A percentile compares a stretch with the other conserved stretches of the same genome.
phyloP scores from a whole-genome alignment of 2,329 filamentous ascomycete species.

The Massarina eburnea region DNA sequence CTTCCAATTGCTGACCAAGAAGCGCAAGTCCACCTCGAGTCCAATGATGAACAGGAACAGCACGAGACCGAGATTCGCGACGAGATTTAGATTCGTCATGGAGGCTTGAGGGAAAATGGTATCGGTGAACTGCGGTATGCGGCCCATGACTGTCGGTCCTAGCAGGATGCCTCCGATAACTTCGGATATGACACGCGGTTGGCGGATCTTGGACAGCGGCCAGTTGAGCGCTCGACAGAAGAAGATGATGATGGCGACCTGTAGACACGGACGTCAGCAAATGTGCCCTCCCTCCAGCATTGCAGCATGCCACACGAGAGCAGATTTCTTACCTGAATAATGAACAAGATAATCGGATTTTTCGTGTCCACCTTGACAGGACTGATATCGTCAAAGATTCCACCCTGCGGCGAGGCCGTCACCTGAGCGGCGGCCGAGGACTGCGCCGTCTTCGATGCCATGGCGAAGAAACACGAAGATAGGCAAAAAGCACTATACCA shows the following conservation, averaged over 20 bases:
- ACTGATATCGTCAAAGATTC: conserved; percentile 71
- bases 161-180: conserved; percentile 83
- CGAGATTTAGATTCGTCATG: conserved; percentile 73
- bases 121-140: conserved; percentile 74
- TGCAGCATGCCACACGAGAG: not conserved
- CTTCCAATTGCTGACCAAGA: conserved; percentile 78
- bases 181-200: conserved; percentile 82
- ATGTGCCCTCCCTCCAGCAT: conserved; percentile 2
- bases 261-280: conserved; percentile 1
- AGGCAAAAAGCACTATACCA: too few relatives aligned
- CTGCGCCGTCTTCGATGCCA: conserved; percentile 27
- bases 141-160: conserved; percentile 84
- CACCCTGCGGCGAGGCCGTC: conserved; percentile 58
- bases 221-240: conserved; percentile 75
- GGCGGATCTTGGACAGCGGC: conserved; percentile 73
- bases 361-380: conserved; percentile 69
- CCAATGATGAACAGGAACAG: conserved; percentile 88
- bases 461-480: conserved; percentile 16
- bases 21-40: conserved; percentile 79
- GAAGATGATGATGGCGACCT: conserved; percentile 73
- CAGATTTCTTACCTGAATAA: conserved; percentile 63
- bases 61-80: conserved; percentile 80
- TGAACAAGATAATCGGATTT: conserved; percentile 74
- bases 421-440: conserved; percentile 18
- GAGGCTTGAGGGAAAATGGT: conserved; percentile 77